Base-by-base conservation (phyloP, 2,329 filamentous ascomycete species). In the Macrophomina pseudophaseolina region DNA sequence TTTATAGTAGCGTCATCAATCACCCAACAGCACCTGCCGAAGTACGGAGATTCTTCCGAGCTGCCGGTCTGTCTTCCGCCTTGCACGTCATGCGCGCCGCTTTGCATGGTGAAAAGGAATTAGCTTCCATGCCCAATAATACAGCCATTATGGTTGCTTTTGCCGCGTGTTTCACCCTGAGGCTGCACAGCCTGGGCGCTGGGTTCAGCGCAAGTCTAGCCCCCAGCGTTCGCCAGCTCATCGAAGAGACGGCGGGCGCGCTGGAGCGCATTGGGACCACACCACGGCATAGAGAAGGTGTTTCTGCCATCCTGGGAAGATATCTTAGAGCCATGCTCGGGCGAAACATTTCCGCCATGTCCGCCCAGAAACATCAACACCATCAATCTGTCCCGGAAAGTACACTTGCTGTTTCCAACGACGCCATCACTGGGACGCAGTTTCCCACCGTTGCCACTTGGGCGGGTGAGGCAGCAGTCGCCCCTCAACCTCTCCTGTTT, bases 91-190 rank as follows among this genome's bases (percentile, higher is more conserved):
- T 92, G 82, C 86, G 90, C 28, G 88, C 88, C 1, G 90, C 90
- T 0, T 90, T 92, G 5, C 90, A 91, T 75, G 90, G 90, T 40
- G 90, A 92, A 73, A 80, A 83, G 0, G 85, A 89, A 68, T 82
- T 92, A 0, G 88, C 88, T 65, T 91, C 90, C 0, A 92, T 92
- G 90, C 90, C 90, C 0, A 92, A 92, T 76, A 92, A 92, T 71
- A 91, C 90, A 0, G 86, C 90, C 65, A 91, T 92, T 69, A 92
- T 92, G 90, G 91, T 92, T 12, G 90, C 89, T 1, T 92, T 91
- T 69, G 90, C 90, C 0, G 88, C 88, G 4, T 90, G 88, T 71
- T 90, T 90, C 58, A 60, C 64, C 1, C 65, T 68, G 5, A 35
- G 54, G 4, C 66, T 66, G 18, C 81, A 91, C 4, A 89, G 87